Evolutionary conservation across 768 basidiomycete species (phyloP).

Genomic region (Kwoniella europaea): DNA sequence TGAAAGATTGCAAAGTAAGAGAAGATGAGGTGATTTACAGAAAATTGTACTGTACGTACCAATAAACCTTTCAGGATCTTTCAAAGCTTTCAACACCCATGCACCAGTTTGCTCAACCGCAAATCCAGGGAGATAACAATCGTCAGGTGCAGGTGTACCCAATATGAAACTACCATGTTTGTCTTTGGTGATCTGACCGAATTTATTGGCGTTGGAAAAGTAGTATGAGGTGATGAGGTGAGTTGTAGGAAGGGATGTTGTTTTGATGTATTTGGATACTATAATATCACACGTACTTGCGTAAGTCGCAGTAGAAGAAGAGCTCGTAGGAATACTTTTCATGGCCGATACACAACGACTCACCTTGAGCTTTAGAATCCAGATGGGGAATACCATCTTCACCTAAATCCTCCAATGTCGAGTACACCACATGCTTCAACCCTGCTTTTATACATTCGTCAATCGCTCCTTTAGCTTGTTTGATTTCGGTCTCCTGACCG

Average conservation of each 20-base stretch:
- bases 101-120: conserved; percentile 29
- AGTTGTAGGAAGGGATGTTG: conserved; percentile 18
- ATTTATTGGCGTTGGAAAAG: conserved; percentile 11
- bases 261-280: conserved; percentile 10
- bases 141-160: conserved; percentile 15
- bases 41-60: conserved; percentile 14
- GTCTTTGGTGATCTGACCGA: conserved; percentile 1
- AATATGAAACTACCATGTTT: background rate
- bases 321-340: too few species aligned
- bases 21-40: background rate
- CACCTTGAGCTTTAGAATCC: conserved; percentile 26
- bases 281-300: background rate
- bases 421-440: conserved; percentile 40
- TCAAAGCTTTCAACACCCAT: conserved; percentile 24
- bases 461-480: conserved; percentile 21
- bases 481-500: background rate
- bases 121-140: conserved; percentile 16
- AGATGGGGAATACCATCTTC: conserved; percentile 16
- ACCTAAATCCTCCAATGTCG: conserved; percentile 31
- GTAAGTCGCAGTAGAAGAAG: background rate
- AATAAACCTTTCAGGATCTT: conserved; percentile 22
- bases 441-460: conserved; percentile 29
- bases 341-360: background rate
- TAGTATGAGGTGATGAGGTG: conserved; percentile 10
- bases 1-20: background rate